Evolutionary conservation across 202 grass and related monocot species (phyloP).

Genomic region (Brachypodium distachyon): DNA sequence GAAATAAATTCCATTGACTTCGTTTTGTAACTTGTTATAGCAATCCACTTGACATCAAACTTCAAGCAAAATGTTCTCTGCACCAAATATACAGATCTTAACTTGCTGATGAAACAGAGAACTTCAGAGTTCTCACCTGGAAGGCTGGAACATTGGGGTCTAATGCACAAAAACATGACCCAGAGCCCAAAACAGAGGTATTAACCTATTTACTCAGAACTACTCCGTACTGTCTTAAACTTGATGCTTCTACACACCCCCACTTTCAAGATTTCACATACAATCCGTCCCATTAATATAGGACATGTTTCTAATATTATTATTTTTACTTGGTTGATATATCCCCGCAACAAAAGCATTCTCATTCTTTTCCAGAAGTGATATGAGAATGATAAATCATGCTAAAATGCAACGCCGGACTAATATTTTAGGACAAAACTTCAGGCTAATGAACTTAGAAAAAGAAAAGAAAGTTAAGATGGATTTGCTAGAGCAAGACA

Average conservation of each 20-base stretch:
- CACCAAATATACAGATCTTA: background rate
- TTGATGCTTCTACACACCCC: background rate
- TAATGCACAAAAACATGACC: background rate
- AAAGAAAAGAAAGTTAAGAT: background rate
- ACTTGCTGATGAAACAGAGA: background rate
- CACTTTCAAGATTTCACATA: background rate
- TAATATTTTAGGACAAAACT: no score
- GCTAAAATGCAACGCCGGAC: background rate
- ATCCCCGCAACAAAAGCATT: background rate
- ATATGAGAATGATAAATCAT: background rate
- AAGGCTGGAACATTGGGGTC: background rate
- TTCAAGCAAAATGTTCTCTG: background rate
- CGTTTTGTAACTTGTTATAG: background rate
- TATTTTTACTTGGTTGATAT: background rate
- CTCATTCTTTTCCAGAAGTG: background rate
- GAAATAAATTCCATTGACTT: background rate
- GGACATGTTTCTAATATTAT: background rate
- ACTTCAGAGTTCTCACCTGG: background rate
- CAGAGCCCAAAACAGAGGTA: background rate
- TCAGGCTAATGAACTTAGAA: no score
- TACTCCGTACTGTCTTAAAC: background rate
- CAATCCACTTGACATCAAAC: background rate
- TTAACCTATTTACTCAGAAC: background rate
- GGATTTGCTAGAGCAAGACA: background rate
- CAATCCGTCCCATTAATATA: background rate